A percentile compares a stretch with the other conserved stretches of the same genome.
These are phyloP conservation scores for Vitis hybrid DNA, from an alignment of 177 flowering plant species.

Conservation along the genomic window DNA sequence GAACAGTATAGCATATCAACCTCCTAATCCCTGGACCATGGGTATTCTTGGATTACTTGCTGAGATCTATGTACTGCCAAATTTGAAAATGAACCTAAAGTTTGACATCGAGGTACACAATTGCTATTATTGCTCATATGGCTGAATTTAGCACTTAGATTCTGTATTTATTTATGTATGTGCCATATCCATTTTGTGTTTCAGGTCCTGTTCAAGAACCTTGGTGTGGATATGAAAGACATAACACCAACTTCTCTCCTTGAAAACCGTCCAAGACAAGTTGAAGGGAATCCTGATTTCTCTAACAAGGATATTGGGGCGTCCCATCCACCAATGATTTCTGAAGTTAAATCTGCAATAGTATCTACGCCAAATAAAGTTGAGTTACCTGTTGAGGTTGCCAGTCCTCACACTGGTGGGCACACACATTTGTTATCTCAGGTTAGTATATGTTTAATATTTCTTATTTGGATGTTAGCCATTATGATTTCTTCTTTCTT, in stretches of 20 bases:
- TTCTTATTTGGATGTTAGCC: neutral
- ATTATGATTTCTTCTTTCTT: neutral
- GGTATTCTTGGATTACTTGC: constrained; percentile 84
- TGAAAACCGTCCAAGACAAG: constrained; percentile 74
- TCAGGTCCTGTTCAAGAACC: constrained; percentile 89
- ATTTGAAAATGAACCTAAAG: constrained; percentile 94
- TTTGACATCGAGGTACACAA: constrained; percentile 92
- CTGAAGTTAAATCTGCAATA: constrained; percentile 65
- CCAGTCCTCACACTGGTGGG: constrained; percentile 55
- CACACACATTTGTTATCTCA: constrained; percentile 61
- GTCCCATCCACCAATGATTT: constrained; percentile 59
- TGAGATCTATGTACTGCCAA: constrained; percentile 94
- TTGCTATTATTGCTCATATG: neutral
- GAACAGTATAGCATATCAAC: constrained; percentile 83
- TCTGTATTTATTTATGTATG: neutral
- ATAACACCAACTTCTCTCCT: constrained; percentile 80
- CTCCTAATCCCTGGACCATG: constrained; percentile 99
- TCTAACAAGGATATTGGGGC: constrained; percentile 80
- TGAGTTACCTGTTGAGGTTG: constrained; percentile 73
- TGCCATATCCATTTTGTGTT: constrained; percentile 10
- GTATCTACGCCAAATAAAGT: constrained; percentile 60
- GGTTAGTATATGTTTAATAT: constrained; percentile 37
- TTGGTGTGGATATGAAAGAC: constrained; percentile 85
- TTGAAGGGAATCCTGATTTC: constrained; percentile 98
- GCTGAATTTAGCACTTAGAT: neutral